Evolutionary conservation across 169 alveolate species (phyloP), one percentile per base, ranked within the genome.

Genomic region (Plasmodium vivax): DNA sequence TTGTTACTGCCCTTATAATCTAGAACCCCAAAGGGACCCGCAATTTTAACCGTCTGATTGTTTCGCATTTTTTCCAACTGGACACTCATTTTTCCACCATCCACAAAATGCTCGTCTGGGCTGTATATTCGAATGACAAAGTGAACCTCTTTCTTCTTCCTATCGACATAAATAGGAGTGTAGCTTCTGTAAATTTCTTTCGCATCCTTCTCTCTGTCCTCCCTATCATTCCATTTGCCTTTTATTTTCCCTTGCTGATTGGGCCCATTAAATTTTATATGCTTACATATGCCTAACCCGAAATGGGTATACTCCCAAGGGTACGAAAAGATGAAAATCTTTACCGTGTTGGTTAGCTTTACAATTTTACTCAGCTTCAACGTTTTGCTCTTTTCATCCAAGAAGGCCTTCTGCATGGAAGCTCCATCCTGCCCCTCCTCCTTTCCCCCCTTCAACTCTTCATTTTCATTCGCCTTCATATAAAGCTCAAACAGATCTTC

Each of bases 141-240:
- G 91, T 96, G 98, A 45, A 94, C 92, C 19, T 85, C 93, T 36
- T 95, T 79, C 23, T 92, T 84, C 12, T 87, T 95, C 30, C 47
- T 84, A 88, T 96, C 97, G 16, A 96, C 83, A 92, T 92, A 96
- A 1, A 96, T 54, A 38, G 98, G 98, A 30, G 98, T 95, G 90
- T 95, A 96, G 47, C 96, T 95, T 72, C 97, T 58, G 75, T 34
- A 71, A 51, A 92, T 92, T 27, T 92, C 77, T n/a, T 45, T 47
- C 27, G 79, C 72, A 82, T 81, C 68, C 34, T 71, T 83, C 72
- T 92, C 95, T 30, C 34, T 79, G 83, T 92, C 95, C 8, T 77
- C 90, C 27, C 32, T 82, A 34, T 83, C 79, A 47, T 92, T 92
- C 95, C 95, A 92, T 82, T 82, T 82, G n/a, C 92, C 92, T 82